Percentiles rank a stretch among this genome's conserved stretches.
Conservation (phyloP, 1,284 basidiomycete genomes). For the Mycena sp. region DNA sequence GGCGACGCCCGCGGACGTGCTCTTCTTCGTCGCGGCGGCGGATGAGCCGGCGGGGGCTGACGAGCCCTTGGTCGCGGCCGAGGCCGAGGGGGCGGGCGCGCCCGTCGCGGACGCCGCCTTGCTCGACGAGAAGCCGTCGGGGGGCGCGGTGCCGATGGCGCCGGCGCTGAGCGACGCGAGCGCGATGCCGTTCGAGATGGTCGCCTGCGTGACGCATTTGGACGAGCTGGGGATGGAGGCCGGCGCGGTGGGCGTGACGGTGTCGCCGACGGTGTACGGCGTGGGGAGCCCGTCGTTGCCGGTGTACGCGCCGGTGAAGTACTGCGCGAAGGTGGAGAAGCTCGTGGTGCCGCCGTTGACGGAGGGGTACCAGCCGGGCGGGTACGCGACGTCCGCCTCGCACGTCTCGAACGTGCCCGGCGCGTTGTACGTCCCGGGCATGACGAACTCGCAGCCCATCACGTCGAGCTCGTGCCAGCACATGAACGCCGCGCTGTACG, state of each 20-base stretch:
- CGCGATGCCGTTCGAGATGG: slow-evolving; percentile 48
- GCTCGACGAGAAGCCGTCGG: neutral
- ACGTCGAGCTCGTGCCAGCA: slow-evolving; percentile 55
- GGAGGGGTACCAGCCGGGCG: slow-evolving; percentile 46
- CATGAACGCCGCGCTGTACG: slow-evolving; percentile 56
- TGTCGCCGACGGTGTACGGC: slow-evolving; percentile 48
- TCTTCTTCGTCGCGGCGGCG: too few relatives aligned
- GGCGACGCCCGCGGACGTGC: too few relatives aligned
- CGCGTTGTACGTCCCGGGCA: slow-evolving; percentile 52
- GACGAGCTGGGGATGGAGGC: slow-evolving; percentile 48
- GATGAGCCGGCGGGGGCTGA: too few relatives aligned
- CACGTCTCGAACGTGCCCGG: slow-evolving; percentile 53
- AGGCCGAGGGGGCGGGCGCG: too few relatives aligned
- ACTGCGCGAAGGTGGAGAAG: slow-evolving; percentile 54
- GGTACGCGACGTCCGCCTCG: slow-evolving; percentile 53
- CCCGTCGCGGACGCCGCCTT: too few relatives aligned
- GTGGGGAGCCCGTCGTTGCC: slow-evolving; percentile 34
- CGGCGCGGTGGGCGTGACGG: slow-evolving; percentile 45
- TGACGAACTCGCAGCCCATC: slow-evolving; percentile 52
- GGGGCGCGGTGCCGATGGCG: slow-evolving; percentile 14
- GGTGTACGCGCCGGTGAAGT: slow-evolving; percentile 46
- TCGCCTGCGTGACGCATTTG: slow-evolving; percentile 46
- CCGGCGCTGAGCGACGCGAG: slow-evolving; percentile 35
- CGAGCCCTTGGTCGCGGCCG: too few relatives aligned
- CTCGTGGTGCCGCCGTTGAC: slow-evolving; percentile 46